Percentiles rank a stretch among this genome's conserved stretches.
These are phyloP conservation scores for Xenoacremonium recifei DNA, from an alignment of 2,329 filamentous ascomycete species.

Conservation along the genomic window DNA sequence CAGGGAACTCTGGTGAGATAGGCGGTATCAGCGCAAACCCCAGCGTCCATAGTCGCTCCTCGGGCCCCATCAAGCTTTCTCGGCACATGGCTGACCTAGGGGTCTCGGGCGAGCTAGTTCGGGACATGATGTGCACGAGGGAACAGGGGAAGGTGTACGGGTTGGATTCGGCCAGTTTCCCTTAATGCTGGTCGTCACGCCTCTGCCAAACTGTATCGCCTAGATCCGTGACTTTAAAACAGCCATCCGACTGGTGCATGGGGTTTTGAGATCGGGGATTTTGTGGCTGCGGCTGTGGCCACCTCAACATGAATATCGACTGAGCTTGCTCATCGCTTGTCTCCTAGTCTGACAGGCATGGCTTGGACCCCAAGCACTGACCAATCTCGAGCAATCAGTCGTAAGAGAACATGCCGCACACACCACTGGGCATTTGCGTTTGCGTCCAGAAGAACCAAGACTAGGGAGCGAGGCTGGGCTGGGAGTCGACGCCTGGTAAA, in stretches of 20 bases:
- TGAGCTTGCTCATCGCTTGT: background rate
- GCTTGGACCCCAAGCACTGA: background rate
- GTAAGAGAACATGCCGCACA: background rate
- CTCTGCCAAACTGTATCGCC: slow-evolving; percentile 23
- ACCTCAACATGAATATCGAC: background rate
- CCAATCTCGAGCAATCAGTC: background rate
- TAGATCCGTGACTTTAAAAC: slow-evolving; percentile 16
- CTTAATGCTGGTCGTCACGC: slow-evolving; percentile 19
- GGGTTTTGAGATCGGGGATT: slow-evolving; percentile 17
- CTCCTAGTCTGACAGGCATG: background rate
- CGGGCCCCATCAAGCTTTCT: slow-evolving; percentile 18
- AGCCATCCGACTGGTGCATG: slow-evolving; percentile 10
- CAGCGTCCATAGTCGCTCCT: slow-evolving; percentile 8
- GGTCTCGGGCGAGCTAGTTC: slow-evolving; percentile 14
- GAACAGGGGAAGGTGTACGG: slow-evolving; percentile 9
- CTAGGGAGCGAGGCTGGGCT: too few relatives aligned
- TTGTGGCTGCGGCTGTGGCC: slow-evolving; percentile 12
- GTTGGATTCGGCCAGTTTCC: slow-evolving; percentile 17
- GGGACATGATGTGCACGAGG: slow-evolving; percentile 19
- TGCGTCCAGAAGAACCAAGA: too few relatives aligned
- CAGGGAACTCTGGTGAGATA: background rate
- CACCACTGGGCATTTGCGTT: background rate
- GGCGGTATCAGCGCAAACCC: slow-evolving; percentile 2
- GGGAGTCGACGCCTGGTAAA: too few relatives aligned
- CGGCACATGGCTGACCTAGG: slow-evolving; percentile 16